Percentiles rank a stretch among this genome's conserved stretches.
These are phyloP conservation scores for Metschnikowia hibisci DNA, from an alignment of 805 yeast species.

Conservation along the genomic window DNA sequence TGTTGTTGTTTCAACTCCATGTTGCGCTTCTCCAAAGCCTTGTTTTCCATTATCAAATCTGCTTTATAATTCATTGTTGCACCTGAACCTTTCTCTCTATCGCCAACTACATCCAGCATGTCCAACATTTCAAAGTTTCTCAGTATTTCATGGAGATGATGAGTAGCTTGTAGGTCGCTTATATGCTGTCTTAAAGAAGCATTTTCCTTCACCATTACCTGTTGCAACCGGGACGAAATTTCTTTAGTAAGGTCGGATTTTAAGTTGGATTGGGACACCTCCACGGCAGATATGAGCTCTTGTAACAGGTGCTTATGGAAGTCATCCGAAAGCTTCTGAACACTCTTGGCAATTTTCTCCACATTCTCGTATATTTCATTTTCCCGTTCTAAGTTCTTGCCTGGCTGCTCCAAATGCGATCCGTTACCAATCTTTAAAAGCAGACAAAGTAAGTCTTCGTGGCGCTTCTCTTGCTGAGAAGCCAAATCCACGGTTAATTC, in stretches of 20 bases:
- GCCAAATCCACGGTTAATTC: not conserved
- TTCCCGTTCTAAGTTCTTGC: not conserved
- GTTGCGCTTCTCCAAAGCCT: slow-evolving; percentile 1
- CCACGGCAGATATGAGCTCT: slow-evolving; percentile 1
- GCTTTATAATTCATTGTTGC: not conserved
- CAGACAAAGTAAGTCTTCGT: not conserved
- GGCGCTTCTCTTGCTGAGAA: not conserved
- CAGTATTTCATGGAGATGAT: not conserved
- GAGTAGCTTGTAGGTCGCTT: not conserved
- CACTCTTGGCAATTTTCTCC: not conserved
- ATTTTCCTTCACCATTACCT: not conserved
- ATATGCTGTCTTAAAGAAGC: not conserved
- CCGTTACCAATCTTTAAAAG: not conserved
- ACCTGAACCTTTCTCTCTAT: no score
- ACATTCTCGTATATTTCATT: not conserved
- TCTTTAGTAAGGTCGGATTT: not conserved
- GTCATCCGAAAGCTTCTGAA: not conserved
- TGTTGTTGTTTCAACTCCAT: not conserved
- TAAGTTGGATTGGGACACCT: not conserved
- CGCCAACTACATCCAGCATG: not conserved
- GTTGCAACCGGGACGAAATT: not conserved
- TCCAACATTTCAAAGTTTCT: not conserved
- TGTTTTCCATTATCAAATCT: not conserved
- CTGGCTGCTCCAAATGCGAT: not conserved
- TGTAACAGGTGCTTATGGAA: not conserved